Percentiles rank a stretch among this genome's conserved stretches.
These are phyloP conservation scores for Aspergillus novofumigatus DNA, from an alignment of 2,329 filamentous ascomycete species.

Conservation along the genomic window DNA sequence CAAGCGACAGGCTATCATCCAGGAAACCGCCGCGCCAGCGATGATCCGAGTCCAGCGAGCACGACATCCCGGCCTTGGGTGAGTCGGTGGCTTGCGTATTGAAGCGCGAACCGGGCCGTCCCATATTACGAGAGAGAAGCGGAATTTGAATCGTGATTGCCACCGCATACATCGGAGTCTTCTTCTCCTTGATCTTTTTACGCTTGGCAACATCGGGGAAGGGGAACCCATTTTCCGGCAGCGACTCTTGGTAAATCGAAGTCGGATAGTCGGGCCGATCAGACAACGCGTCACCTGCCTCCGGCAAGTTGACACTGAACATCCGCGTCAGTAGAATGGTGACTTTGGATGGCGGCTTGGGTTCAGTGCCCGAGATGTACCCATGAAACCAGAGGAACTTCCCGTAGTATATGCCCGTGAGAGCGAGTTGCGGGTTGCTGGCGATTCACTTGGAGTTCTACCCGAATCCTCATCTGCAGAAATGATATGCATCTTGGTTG, in stretches of 20 bases:
- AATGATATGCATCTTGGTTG: slow-evolving; percentile 58
- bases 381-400: slow-evolving; percentile 26
- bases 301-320: slow-evolving; percentile 54
- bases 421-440: slow-evolving; percentile 31
- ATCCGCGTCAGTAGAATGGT: slow-evolving; percentile 56
- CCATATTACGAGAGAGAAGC: slow-evolving; percentile 29
- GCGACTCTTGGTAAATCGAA: slow-evolving; percentile 30
- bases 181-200: slow-evolving; percentile 48
- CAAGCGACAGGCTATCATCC: slow-evolving; percentile 41
- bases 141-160: slow-evolving; percentile 55
- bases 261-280: slow-evolving; percentile 32
- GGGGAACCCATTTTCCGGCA: slow-evolving; percentile 33
- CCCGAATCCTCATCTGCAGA: slow-evolving; percentile 36
- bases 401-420: slow-evolving; percentile 38
- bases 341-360: slow-evolving; percentile 43
- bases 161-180: slow-evolving; percentile 57
- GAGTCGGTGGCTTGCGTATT: slow-evolving; percentile 31
- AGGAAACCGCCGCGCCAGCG: slow-evolving; percentile 34
- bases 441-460: slow-evolving; percentile 20
- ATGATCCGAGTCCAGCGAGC: slow-evolving; percentile 40
- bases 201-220: slow-evolving; percentile 38
- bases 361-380: slow-evolving; percentile 21
- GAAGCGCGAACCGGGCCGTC: slow-evolving; percentile 34
- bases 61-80: slow-evolving; percentile 32
- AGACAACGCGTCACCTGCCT: slow-evolving; percentile 37